Conservation (phyloP, 495 filamentous ascomycete genomes). For the Copromyces sp. region DNA sequence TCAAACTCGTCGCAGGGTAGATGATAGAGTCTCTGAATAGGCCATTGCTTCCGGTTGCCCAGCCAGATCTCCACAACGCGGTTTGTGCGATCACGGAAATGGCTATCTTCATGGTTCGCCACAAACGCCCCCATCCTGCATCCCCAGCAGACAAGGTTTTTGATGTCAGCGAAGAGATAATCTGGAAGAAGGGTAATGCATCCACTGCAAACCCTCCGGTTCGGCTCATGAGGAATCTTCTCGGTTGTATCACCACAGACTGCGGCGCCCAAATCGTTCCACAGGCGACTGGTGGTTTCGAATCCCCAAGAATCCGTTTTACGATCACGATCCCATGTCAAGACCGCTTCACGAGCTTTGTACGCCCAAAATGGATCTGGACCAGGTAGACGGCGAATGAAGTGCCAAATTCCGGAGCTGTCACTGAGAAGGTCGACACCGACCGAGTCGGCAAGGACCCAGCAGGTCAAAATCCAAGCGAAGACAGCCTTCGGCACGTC, state of each 20-base stretch:
- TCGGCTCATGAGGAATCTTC: neutral
- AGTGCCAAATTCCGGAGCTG: constrained; percentile 15
- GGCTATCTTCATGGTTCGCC: constrained; percentile 11
- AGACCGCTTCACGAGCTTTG: constrained; percentile 17
- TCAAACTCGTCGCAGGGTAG: neutral
- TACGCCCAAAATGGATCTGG: constrained; percentile 17
- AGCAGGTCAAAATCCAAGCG: constrained; percentile 2
- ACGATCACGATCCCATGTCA: constrained; percentile 1
- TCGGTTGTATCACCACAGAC: constrained; percentile 10
- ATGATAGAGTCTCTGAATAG: neutral
- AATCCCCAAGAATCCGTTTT: neutral
- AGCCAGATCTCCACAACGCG: neutral
- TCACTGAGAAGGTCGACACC: constrained; percentile 21
- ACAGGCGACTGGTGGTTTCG: neutral
- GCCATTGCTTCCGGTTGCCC: neutral
- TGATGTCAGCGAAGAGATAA: constrained; percentile 1
- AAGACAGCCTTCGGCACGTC: constrained; percentile 15
- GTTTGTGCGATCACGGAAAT: constrained; percentile 11
- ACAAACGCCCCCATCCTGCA: constrained; percentile 13
- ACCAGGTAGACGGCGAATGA: constrained; percentile 17
- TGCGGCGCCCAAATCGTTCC: constrained; percentile 16
- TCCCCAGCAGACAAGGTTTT: constrained; percentile 7
- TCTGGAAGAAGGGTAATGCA: constrained; percentile 2
- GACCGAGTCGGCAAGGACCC: constrained; percentile 1
- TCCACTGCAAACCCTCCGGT: neutral